A percentile compares a stretch with the other conserved stretches of the same genome.
Evolutionary conservation across 805 yeast species (phyloP).

Genomic region (Saccharomycopsis sp.): DNA sequence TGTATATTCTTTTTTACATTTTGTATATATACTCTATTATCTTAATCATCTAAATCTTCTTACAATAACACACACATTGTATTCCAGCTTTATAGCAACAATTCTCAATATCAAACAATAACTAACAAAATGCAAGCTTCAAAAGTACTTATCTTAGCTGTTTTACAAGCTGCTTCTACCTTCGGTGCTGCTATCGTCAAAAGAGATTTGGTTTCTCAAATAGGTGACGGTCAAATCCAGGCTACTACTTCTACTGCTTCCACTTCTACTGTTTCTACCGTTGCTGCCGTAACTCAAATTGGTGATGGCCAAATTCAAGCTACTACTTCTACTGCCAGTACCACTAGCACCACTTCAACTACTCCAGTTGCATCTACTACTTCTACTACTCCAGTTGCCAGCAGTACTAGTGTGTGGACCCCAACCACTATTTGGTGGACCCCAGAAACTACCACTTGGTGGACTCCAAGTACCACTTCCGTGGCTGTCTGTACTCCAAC

Average conservation of each 20-base stretch:
- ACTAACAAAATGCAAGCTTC: background rate
- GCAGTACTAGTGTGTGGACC: background rate
- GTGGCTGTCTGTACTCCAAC: background rate
- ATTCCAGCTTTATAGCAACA: background rate
- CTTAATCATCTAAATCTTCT: background rate
- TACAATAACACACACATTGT: background rate
- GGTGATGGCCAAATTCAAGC: constrained; percentile 29
- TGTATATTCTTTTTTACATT: background rate
- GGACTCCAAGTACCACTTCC: constrained; percentile 20
- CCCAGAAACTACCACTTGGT: constrained; percentile 23
- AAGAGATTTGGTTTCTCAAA: constrained; percentile 23
- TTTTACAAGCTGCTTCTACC: background rate
- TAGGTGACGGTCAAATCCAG: constrained; percentile 27
- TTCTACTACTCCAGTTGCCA: constrained; percentile 27
- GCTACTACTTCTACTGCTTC: constrained; percentile 26
- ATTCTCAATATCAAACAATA: no score
- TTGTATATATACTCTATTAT: background rate
- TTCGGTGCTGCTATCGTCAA: background rate
- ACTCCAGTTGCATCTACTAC: constrained; percentile 36
- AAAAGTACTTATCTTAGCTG: background rate
- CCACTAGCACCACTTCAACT: constrained; percentile 36
- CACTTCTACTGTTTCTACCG: constrained; percentile 37
- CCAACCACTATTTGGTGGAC: constrained; percentile 9
- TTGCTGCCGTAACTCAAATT: constrained; percentile 26
- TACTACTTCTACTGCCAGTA: constrained; percentile 27